Evolutionary conservation across 768 basidiomycete species (phyloP).

Genomic region (Leucocoprinus sp.): DNA sequence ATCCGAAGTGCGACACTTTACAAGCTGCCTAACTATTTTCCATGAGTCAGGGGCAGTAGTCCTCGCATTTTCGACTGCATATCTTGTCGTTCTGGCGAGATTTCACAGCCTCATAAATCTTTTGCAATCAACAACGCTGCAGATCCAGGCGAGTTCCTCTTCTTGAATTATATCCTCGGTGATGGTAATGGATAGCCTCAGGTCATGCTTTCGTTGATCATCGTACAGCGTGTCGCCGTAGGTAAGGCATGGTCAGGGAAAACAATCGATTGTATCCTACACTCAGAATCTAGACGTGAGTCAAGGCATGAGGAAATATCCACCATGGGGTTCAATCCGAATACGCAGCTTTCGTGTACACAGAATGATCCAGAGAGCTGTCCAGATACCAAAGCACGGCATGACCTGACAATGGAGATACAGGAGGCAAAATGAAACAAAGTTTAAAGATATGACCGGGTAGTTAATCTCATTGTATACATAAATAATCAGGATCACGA

Average conservation of each 20-base stretch:
- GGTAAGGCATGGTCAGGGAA: constrained; percentile 10
- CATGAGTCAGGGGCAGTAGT: constrained; percentile 2
- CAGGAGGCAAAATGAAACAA: neutral
- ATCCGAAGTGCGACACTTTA: neutral
- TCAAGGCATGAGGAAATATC: neutral
- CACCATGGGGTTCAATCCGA: constrained; percentile 8
- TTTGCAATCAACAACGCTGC: neutral
- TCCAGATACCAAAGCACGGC: neutral
- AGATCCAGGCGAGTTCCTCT: constrained; percentile 1
- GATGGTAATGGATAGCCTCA: neutral
- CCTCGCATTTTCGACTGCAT: constrained; percentile 1
- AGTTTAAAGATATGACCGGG: neutral
- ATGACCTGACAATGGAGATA: neutral
- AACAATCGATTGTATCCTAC: constrained; percentile 4
- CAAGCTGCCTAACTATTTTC: constrained; percentile 6
- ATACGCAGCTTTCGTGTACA: constrained; percentile 2
- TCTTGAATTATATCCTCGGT: neutral
- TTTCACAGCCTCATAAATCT: neutral
- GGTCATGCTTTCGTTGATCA: constrained; percentile 2
- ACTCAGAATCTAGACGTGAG: neutral
- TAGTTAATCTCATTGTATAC: no score
- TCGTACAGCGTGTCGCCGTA: constrained; percentile 4
- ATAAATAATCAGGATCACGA: no score
- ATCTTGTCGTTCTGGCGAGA: neutral
- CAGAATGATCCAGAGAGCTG: constrained; percentile 4